A percentile compares a stretch with the other conserved stretches of the same genome.
Evolutionary conservation across 169 alveolate genomes (phyloP).

Genomic region (Babesia gibsoni): DNA sequence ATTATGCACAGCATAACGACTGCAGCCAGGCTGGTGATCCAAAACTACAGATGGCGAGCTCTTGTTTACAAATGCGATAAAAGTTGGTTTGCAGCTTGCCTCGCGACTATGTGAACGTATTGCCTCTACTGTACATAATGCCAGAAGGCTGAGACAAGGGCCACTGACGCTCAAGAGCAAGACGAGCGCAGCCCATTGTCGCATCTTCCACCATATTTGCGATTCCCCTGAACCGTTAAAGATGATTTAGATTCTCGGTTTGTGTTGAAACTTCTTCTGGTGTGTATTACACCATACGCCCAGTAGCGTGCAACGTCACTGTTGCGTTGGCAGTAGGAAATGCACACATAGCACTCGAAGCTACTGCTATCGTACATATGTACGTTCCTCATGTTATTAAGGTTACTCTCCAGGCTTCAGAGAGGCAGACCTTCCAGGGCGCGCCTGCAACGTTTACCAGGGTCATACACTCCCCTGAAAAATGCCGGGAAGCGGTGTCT

Average conservation of each 20-base stretch:
- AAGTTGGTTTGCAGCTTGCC: background rate
- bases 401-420: background rate
- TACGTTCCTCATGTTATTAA: slow-evolving; percentile 44
- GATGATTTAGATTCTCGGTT: background rate
- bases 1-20: too few relatives aligned
- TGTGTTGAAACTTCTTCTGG: too few relatives aligned
- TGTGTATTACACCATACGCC: too few relatives aligned
- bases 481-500: background rate
- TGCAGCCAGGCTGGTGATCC: too few relatives aligned
- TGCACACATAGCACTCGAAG: slow-evolving; percentile 5
- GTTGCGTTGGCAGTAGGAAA: background rate
- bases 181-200: slow-evolving; percentile 27
- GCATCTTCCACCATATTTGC: slow-evolving; percentile 39
- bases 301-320: background rate
- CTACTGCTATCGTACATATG: background rate
- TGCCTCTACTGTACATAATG: background rate
- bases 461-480: background rate
- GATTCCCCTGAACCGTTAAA: background rate
- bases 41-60: too few relatives aligned
- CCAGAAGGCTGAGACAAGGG: background rate
- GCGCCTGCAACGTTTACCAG: slow-evolving; percentile 10
- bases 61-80: background rate
- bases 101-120: background rate
- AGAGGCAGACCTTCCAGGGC: background rate
- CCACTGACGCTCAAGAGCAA: slow-evolving; percentile 17